phyloP scores from a whole-genome alignment of 2,329 filamentous ascomycete species.

The Aureobasidium zeae region DNA sequence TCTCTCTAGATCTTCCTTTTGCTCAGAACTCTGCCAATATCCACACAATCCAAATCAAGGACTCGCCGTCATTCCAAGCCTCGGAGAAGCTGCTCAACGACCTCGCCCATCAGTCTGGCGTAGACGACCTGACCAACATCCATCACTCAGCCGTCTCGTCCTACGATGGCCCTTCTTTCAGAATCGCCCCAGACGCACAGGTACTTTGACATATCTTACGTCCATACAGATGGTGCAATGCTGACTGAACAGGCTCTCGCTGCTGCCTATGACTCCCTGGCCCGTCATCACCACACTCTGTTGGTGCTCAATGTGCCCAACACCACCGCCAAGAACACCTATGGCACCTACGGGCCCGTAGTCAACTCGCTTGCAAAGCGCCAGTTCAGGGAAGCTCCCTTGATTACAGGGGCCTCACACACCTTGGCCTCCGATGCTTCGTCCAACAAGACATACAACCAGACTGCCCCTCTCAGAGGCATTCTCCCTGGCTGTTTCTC shows the following conservation, averaged over 20 bases:
- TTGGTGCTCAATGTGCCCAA: constrained; percentile 19
- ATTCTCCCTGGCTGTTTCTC: constrained; percentile 67
- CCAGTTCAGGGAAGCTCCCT: constrained; percentile 20
- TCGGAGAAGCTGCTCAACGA: constrained; percentile 25
- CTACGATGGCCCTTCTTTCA: constrained; percentile 5
- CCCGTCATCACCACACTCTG: constrained; percentile 16
- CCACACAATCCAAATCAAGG: constrained; percentile 1
- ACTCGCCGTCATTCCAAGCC: constrained; percentile 19
- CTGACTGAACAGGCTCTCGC: constrained; percentile 3
- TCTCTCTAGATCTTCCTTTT: neutral
- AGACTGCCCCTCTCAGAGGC: constrained; percentile 34
- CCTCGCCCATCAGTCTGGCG: constrained; percentile 23
- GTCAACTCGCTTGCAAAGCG: constrained; percentile 22
- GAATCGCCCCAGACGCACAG: neutral
- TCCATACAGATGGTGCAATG: neutral
- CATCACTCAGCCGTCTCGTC: constrained; percentile 4
- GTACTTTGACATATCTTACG: neutral
- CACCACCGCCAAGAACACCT: constrained; percentile 20
- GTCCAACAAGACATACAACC: constrained; percentile 22
- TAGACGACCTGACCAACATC: constrained; percentile 3
- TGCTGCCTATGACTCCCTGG: neutral
- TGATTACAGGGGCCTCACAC: constrained; percentile 17
- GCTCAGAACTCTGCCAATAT: neutral
- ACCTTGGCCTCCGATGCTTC: constrained; percentile 7
- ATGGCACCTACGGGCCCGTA: constrained; percentile 28